Base-by-base conservation (phyloP, 345 rosid species). In the Bruguiera parviflora region DNA sequence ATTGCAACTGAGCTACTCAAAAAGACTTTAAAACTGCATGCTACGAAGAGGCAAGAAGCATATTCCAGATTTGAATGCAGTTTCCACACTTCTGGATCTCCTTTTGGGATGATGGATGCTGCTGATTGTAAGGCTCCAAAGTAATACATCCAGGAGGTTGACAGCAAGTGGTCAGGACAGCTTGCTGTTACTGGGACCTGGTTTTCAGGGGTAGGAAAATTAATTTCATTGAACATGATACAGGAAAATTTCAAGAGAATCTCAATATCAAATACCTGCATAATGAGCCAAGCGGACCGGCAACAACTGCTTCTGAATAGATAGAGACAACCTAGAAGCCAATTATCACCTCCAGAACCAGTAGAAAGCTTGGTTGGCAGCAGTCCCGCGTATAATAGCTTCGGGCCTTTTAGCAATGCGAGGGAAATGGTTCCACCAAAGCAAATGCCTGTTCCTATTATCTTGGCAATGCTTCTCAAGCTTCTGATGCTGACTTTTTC, bases 351-450 rank as follows among this genome's bases (percentile, higher is more conserved):
- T 76, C 67, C 84, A 49, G 64, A 61, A 22, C 71, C 72, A 5
- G 66, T 37, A 16, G 70, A 32, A 2, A 65, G 64, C 43, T 67
- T 56, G 27, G 64, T 37, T 3, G 67, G 71, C 11, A 53, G 13
- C 5, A 84, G 8, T 25, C 69, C 9, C 43, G 78, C 29, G 70
- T 83, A 78, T 35, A 87, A 71, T 43, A 85, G 62, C 70, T 75
- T 82, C 3, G 89, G 81, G 0, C 88, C 92, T 74, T 84, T 84
- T 19, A 87, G 78, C 58, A 87, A 66, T 19, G 90, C 81, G 90
- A 87, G 83, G 43, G 79, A 71, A 74, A 87, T 80, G 64, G 95
- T 90, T 82, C 91, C 92, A 20, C 84, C 65, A 0, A 85, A 87
- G 39, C 82, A 77, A 37, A 77, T 11, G 0, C 63, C 33, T 18